These are phyloP conservation scores for Geosmithia putterillii DNA, from an alignment of 2,329 filamentous ascomycete species.

Conservation along the genomic window DNA sequence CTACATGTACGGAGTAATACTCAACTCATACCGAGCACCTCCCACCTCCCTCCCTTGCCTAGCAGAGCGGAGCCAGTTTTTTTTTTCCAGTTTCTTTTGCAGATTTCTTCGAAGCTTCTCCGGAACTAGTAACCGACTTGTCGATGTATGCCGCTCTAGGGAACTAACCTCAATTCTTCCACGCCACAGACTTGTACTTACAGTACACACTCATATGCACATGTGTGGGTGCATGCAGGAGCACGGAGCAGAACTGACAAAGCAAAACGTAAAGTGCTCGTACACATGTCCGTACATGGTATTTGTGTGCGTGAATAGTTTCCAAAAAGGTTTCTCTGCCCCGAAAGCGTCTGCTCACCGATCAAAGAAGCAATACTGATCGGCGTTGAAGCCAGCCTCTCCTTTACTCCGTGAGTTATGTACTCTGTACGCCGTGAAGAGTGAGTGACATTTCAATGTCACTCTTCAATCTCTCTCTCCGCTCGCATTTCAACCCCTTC, in stretches of 20 bases:
- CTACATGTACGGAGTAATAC: too few relatives aligned
- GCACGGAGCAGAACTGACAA: not conserved
- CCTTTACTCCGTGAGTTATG: too few relatives aligned
- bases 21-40: too few relatives aligned
- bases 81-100: not conserved
- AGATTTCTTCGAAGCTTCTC: not conserved
- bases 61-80: not conserved
- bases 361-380: not conserved
- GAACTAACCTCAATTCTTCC: not conserved
- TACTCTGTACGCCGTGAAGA: too few relatives aligned
- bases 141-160: not conserved
- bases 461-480: too few relatives aligned
- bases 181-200: not conserved
- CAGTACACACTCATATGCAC: not conserved
- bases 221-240: not conserved
- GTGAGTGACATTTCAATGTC: too few relatives aligned
- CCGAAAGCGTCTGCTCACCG: not conserved
- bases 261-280: not conserved
- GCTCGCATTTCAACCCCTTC: not conserved
- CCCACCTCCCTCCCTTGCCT: too few relatives aligned
- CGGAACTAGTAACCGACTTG: not conserved
- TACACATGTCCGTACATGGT: not conserved
- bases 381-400: not conserved
- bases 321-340: not conserved
- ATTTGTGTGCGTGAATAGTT: not conserved